These are phyloP conservation scores for Colletotrichum brevisporum DNA, from an alignment of 2,329 filamentous ascomycete species.

Conservation along the genomic window DNA sequence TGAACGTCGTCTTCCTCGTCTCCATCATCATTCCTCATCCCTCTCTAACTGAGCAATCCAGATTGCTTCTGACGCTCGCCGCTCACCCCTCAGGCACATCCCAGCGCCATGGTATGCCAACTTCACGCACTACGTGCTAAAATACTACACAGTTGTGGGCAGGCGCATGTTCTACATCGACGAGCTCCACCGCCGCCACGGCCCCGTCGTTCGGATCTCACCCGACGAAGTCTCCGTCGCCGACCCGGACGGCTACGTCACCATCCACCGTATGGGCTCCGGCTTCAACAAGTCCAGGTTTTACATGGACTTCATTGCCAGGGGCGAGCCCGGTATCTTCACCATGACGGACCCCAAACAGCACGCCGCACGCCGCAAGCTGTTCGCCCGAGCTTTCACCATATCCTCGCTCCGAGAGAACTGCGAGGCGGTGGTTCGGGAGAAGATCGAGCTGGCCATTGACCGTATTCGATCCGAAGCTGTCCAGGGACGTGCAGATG, in stretches of 20 bases:
- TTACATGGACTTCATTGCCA: constrained; percentile 11
- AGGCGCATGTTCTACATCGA: constrained; percentile 27
- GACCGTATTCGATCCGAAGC: constrained; percentile 61
- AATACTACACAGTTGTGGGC: constrained; percentile 15
- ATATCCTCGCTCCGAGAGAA: constrained; percentile 51
- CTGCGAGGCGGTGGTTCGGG: constrained; percentile 51
- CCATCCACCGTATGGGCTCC: constrained; percentile 29
- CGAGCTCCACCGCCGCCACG: constrained; percentile 13
- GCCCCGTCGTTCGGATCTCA: constrained; percentile 28
- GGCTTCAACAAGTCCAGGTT: constrained; percentile 24
- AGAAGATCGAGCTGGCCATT: constrained; percentile 56
- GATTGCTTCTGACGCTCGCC: not conserved
- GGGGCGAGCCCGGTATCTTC: constrained; percentile 10
- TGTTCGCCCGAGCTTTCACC: constrained; percentile 58
- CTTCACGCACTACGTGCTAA: constrained; percentile 22
- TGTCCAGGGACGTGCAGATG: constrained; percentile 54
- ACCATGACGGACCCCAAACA: constrained; percentile 14
- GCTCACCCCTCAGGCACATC: constrained; percentile 22
- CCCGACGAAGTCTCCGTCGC: constrained; percentile 29
- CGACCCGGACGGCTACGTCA: constrained; percentile 17
- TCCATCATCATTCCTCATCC: not conserved
- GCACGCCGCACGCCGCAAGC: constrained; percentile 47
- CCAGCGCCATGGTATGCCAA: constrained; percentile 32
- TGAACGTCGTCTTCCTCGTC: not conserved
- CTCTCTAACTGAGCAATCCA: not conserved